Evolutionary conservation across 2,329 filamentous ascomycete species (phyloP).

Genomic region (Paraconiothyrium sp.): DNA sequence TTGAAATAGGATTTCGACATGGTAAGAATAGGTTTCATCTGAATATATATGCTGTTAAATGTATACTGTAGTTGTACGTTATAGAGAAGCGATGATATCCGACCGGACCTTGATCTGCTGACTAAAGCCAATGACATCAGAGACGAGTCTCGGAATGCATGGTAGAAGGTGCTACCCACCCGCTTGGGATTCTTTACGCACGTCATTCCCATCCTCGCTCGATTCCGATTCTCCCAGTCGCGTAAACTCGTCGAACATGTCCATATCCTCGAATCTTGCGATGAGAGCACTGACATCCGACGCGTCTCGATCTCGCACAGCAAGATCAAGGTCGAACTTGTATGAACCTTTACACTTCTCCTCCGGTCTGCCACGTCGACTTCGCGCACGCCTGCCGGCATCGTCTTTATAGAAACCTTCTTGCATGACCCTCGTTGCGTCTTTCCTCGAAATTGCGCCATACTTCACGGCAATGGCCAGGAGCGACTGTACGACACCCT

Average conservation of each 20-base stretch:
- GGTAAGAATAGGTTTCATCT: too few relatives aligned
- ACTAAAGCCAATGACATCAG: conserved; percentile 1
- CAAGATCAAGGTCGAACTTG: conserved; percentile 11
- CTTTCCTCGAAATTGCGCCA: conserved; percentile 1
- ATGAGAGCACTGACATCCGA: conserved; percentile 1
- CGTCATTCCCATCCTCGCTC: conserved; percentile 5
- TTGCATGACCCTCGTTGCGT: conserved; percentile 7
- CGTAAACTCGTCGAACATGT: conserved; percentile 12
- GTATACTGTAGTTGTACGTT: neutral
- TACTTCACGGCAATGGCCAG: conserved; percentile 6
- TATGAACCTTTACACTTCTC: neutral
- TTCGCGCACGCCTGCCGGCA: neutral
- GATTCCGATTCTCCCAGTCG: conserved; percentile 5
- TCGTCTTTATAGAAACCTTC: conserved; percentile 4
- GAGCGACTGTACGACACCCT: conserved; percentile 6
- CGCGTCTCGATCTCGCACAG: conserved; percentile 7
- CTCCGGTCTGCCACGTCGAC: neutral
- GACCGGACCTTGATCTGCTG: neutral
- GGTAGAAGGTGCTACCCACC: neutral
- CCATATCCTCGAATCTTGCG: conserved; percentile 1
- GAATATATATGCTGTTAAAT: neutral
- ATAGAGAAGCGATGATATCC: neutral
- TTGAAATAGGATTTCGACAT: too few relatives aligned
- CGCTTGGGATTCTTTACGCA: neutral
- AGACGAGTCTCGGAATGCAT: neutral